phyloP scores from a whole-genome alignment of 2,329 filamentous ascomycete genomes.

The Botryosphaeria dothidea region DNA sequence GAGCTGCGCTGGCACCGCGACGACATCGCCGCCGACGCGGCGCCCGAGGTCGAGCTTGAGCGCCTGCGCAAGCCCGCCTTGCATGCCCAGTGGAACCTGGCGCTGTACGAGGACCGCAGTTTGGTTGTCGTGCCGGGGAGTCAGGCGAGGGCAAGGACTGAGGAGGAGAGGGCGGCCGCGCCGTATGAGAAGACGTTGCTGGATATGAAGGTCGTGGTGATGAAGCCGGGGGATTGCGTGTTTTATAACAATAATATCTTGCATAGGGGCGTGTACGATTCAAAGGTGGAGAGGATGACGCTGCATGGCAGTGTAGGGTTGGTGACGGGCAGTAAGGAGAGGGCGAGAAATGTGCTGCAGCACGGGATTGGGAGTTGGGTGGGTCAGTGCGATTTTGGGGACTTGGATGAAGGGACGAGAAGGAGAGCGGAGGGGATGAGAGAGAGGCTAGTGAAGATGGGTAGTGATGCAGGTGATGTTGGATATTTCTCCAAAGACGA shows the following conservation, averaged over 20 bases:
- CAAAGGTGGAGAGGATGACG: constrained; percentile 63
- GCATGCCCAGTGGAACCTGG: constrained; percentile 87
- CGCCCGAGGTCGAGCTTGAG: constrained; percentile 65
- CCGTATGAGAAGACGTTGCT: constrained; percentile 65
- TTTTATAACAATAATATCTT: constrained; percentile 93
- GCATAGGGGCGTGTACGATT: constrained; percentile 68
- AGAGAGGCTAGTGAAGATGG: constrained; percentile 61
- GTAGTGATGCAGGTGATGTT: constrained; percentile 60
- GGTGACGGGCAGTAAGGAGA: constrained; percentile 52
- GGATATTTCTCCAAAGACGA: constrained; percentile 52
- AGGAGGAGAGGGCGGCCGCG: constrained; percentile 65
- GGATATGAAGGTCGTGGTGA: constrained; percentile 63
- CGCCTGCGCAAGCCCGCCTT: constrained; percentile 62
- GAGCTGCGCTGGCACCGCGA: constrained; percentile 83
- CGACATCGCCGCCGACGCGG: constrained; percentile 70
- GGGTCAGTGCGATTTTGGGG: constrained; percentile 57
- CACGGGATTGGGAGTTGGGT: constrained; percentile 72
- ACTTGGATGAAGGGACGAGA: constrained; percentile 40
- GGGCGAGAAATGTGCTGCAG: constrained; percentile 73
- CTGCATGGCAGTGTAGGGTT: constrained; percentile 73
- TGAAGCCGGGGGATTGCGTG: constrained; percentile 74
- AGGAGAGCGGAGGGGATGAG: constrained; percentile 61
- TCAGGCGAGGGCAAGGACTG: constrained; percentile 70
- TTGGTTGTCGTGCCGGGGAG: constrained; percentile 79
- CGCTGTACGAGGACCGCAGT: constrained; percentile 69